Evolutionary conservation across 441 rosid species (phyloP).

Genomic region (Iberis amara): DNA sequence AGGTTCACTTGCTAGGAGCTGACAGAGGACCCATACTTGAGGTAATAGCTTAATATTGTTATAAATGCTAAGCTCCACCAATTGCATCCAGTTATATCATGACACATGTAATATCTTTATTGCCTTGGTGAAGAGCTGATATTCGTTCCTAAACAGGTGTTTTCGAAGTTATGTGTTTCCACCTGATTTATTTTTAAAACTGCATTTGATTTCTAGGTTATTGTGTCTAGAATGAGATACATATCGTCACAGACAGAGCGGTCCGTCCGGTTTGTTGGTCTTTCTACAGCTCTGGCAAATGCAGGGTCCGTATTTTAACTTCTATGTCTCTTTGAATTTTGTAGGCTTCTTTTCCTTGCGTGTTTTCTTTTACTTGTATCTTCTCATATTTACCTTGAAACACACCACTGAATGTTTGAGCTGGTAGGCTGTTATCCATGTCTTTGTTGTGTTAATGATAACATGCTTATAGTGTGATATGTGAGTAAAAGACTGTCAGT

Average conservation of each 20-base stretch:
- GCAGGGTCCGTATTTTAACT: conserved; percentile 59
- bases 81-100: conserved; percentile 16
- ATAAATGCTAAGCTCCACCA: conserved; percentile 16
- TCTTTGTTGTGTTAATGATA: conserved; percentile 7
- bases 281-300: conserved; percentile 98
- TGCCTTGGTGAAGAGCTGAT: conserved; percentile 20
- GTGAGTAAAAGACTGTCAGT: conserved; percentile 2
- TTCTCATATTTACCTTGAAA: conserved; percentile 5
- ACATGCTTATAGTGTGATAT: too few relatives aligned
- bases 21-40: conserved; percentile 99
- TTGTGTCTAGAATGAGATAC: conserved; percentile 99
- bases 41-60: conserved; percentile 42
- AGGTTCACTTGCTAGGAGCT: conserved; percentile 98
- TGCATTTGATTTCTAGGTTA: conserved; percentile 55
- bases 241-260: conserved; percentile 98
- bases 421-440: conserved; percentile 15
- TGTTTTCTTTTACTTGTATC: conserved; percentile 13
- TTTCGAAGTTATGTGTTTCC: conserved; percentile 4
- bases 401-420: conserved; percentile 16
- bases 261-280: conserved; percentile 85
- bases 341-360: conserved; percentile 14
- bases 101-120: conserved; percentile 17
- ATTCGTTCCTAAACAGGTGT: background rate
- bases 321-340: conserved; percentile 20
- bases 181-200: conserved; percentile 13